Evolutionary conservation across 768 basidiomycete species (phyloP).

Genomic region (Vararia minispora): DNA sequence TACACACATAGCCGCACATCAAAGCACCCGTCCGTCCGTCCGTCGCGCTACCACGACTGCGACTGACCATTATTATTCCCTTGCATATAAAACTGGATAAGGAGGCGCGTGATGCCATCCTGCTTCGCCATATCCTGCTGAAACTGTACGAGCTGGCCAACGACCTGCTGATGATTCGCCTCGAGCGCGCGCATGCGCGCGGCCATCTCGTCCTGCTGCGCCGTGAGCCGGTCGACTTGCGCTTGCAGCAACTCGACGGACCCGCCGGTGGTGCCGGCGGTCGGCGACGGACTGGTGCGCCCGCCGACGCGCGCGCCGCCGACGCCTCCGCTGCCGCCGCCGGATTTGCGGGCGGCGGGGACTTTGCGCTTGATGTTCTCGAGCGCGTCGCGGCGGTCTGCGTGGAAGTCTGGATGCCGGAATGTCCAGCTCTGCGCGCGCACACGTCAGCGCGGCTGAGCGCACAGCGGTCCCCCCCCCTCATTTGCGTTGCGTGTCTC

Average conservation of each 20-base stretch:
- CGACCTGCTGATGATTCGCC: constrained; percentile 54
- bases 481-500: no score
- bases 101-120: constrained; percentile 70
- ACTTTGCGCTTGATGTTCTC: constrained; percentile 60
- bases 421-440: constrained; percentile 39
- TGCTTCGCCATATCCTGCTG: constrained; percentile 73
- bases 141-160: constrained; percentile 62
- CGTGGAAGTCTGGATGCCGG: constrained; percentile 41
- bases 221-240: constrained; percentile 36
- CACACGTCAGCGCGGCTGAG: no score
- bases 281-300: constrained; percentile 18
- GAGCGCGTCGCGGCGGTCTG: constrained; percentile 40
- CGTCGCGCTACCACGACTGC: constrained; percentile 18
- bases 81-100: constrained; percentile 75
- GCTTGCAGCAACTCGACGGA: constrained; percentile 30
- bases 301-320: constrained; percentile 11
- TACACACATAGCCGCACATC: constrained; percentile 5
- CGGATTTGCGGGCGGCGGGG: constrained; percentile 26
- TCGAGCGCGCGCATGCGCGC: constrained; percentile 47
- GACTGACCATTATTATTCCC: constrained; percentile 48
- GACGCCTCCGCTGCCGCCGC: no score
- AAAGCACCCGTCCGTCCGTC: constrained; percentile 3
- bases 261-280: constrained; percentile 14
- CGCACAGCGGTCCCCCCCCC: no score
- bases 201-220: constrained; percentile 39